These are phyloP conservation scores for Thelonectria discophora DNA, from an alignment of 2,329 filamentous ascomycete genomes.

Conservation along the genomic window DNA sequence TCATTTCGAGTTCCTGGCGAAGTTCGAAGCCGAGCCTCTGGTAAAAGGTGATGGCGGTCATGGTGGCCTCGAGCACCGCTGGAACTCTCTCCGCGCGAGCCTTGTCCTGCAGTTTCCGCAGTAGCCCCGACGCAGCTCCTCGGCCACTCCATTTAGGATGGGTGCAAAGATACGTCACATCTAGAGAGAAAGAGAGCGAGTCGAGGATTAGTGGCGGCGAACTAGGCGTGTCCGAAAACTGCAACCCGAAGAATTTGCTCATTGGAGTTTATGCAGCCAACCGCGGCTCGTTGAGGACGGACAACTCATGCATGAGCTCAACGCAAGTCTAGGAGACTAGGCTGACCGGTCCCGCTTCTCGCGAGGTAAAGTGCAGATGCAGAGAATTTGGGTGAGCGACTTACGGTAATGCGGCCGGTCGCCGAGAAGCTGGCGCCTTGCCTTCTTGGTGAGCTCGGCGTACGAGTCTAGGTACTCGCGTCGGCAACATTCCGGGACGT, in stretches of 20 bases:
- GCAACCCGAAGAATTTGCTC: constrained; percentile 17
- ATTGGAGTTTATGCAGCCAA: constrained; percentile 11
- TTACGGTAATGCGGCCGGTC: constrained; percentile 48
- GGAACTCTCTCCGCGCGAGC: constrained; percentile 46
- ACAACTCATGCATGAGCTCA: constrained; percentile 23
- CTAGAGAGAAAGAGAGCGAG: constrained; percentile 31
- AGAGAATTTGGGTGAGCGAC: constrained; percentile 37
- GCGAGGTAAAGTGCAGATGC: constrained; percentile 2
- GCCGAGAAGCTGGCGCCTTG: constrained; percentile 45
- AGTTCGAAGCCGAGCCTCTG: constrained; percentile 49
- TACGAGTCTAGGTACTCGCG: constrained; percentile 48
- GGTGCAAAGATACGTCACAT: constrained; percentile 53
- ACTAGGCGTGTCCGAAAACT: constrained; percentile 4
- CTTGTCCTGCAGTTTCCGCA: constrained; percentile 45
- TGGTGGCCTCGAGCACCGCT: constrained; percentile 52
- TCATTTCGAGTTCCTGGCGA: constrained; percentile 47
- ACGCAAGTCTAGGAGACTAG: constrained; percentile 4
- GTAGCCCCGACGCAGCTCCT: constrained; percentile 48
- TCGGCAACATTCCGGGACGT: constrained; percentile 44
- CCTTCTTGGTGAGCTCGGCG: constrained; percentile 42
- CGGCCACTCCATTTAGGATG: constrained; percentile 47
- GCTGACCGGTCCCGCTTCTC: constrained; percentile 12
- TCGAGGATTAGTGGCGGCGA: constrained; percentile 23
- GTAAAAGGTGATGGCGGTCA: constrained; percentile 51
- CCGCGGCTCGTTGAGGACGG: constrained; percentile 5